A percentile compares a stretch with the other conserved stretches of the same genome.
Evolutionary conservation across 2,329 filamentous ascomycete species (phyloP).

Genomic region (Aureobasidium sp.): DNA sequence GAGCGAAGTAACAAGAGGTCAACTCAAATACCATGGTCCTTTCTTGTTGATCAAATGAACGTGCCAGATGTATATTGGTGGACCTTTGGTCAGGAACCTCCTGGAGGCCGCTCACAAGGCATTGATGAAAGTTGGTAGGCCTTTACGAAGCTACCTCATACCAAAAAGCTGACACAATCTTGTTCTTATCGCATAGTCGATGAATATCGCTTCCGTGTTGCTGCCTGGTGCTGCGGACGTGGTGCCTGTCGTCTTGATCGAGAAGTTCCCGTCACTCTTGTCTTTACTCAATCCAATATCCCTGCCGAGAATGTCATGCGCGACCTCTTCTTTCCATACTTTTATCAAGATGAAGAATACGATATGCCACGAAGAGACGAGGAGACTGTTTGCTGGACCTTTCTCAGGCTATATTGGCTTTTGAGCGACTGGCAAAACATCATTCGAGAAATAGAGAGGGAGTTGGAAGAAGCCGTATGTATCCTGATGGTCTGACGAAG

Average conservation of each 20-base stretch:
- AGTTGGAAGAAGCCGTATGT: slow-evolving; percentile 27
- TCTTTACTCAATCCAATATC: slow-evolving; percentile 28
- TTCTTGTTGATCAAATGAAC: slow-evolving; percentile 33
- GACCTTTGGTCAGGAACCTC: slow-evolving; percentile 28
- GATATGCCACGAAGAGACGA: slow-evolving; percentile 28
- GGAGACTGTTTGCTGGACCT: slow-evolving; percentile 32
- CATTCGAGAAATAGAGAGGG: slow-evolving; percentile 27
- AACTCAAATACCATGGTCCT: slow-evolving; percentile 29
- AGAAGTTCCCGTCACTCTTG: slow-evolving; percentile 26
- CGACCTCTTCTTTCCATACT: slow-evolving; percentile 27
- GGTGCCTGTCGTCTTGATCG: slow-evolving; percentile 27
- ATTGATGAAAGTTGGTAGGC: slow-evolving; percentile 8
- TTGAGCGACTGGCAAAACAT: slow-evolving; percentile 34
- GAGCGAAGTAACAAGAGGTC: slow-evolving; percentile 27
- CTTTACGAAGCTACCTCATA: neutral
- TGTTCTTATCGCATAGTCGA: slow-evolving; percentile 20
- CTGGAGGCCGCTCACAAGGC: slow-evolving; percentile 16
- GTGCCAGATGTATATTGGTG: slow-evolving; percentile 33
- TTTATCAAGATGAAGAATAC: slow-evolving; percentile 28
- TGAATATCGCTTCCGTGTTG: slow-evolving; percentile 29
- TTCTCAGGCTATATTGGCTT: slow-evolving; percentile 28
- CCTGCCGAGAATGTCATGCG: slow-evolving; percentile 29
- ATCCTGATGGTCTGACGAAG: neutral
- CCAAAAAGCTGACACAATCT: neutral
- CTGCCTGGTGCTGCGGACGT: slow-evolving; percentile 29